Evolutionary conservation across 139 green algal species (phyloP).

Genomic region (Gonium pectorale): DNA sequence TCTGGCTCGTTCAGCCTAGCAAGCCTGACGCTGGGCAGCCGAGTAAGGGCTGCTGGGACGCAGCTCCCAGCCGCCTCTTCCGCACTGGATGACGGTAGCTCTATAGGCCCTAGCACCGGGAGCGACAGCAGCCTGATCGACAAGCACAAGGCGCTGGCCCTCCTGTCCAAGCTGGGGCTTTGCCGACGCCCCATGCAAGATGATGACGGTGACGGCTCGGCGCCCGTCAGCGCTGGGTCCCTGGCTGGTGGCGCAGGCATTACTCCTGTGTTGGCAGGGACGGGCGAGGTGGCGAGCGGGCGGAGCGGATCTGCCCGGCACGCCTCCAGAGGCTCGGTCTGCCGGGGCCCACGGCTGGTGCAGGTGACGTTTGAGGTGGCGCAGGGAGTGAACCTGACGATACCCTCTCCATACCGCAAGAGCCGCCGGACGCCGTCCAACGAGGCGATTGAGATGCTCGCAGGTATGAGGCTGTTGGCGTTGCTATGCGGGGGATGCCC

Average conservation of each 20-base stretch:
- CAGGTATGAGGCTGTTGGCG: conserved; percentile 14
- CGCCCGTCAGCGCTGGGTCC: neutral
- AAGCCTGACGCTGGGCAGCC: too few relatives aligned
- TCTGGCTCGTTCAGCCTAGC: too few relatives aligned
- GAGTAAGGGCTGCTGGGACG: too few relatives aligned
- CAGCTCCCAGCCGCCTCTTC: too few relatives aligned
- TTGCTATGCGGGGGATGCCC: too few relatives aligned
- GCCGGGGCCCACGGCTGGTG: too few relatives aligned
- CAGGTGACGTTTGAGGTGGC: conserved; percentile 66
- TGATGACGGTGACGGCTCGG: neutral
- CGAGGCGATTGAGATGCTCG: conserved; percentile 73
- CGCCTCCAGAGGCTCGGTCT: too few relatives aligned
- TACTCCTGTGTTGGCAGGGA: too few relatives aligned
- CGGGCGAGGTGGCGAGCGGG: too few relatives aligned
- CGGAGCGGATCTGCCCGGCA: too few relatives aligned
- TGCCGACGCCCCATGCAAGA: conserved; percentile 48
- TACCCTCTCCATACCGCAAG: conserved; percentile 58
- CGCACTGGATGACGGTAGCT: too few relatives aligned
- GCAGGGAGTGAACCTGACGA: conserved; percentile 72
- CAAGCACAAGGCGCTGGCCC: conserved; percentile 24
- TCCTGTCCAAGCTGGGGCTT: conserved; percentile 64
- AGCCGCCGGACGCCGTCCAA: conserved; percentile 79
- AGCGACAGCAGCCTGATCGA: conserved; percentile 24
- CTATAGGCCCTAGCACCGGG: too few relatives aligned
- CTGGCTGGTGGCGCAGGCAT: neutral